A percentile compares a stretch with the other conserved stretches of the same genome.
Evolutionary conservation across 257 asterid genomes (phyloP).

Genomic region (Salvia rosmarinus): DNA sequence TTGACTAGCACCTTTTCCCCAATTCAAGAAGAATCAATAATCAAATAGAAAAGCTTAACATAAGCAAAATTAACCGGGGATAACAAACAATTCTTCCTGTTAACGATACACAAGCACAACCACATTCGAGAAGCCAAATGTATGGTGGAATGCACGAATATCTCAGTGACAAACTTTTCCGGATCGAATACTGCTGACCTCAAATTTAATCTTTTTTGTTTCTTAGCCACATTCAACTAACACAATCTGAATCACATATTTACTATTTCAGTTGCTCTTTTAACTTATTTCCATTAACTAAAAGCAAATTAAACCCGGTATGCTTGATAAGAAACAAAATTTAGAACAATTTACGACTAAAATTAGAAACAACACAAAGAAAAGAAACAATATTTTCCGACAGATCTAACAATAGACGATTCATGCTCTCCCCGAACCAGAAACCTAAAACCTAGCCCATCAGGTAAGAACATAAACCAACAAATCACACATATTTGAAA

Average conservation of each 20-base stretch:
- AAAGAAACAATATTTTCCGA: neutral
- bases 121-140: neutral
- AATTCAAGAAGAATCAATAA: neutral
- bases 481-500: constrained; percentile 22
- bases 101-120: neutral
- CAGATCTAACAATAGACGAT: constrained; percentile 39
- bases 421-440: constrained; percentile 16
- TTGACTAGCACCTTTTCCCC: neutral
- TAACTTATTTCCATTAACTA: neutral
- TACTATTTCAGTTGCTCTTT: neutral
- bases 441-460: neutral
- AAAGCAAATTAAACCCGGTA: constrained; percentile 24
- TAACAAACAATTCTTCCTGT: constrained; percentile 3
- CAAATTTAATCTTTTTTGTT: constrained; percentile 9
- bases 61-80: neutral
- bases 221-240: constrained; percentile 6
- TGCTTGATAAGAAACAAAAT: constrained; percentile 5
- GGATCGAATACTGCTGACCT: neutral
- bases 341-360: constrained; percentile 15
- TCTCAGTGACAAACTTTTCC: neutral
- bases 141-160: neutral
- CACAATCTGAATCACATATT: neutral
- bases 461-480: neutral
- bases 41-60: neutral
- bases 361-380: constrained; percentile 12